Evolutionary conservation across 2,329 filamentous ascomycete genomes (phyloP), one percentile per base, ranked within the genome.

Genomic region (Calonectria hawksworthii): DNA sequence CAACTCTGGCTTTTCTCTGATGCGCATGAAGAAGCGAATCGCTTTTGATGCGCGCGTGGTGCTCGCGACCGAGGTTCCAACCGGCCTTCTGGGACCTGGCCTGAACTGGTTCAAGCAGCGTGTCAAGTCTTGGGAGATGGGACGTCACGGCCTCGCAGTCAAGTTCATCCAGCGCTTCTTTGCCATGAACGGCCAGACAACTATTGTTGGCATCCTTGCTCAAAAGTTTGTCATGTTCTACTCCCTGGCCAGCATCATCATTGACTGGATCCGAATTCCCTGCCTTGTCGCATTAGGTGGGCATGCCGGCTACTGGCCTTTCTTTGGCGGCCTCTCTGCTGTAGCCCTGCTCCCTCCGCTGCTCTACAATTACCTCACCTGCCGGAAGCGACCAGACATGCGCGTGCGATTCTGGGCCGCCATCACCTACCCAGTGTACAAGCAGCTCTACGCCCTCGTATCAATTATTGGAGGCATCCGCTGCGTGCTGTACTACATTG

Each of bases 81-180:
- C 41, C 11, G 70, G 68, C 18, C 63, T 77, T 1, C 54, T 77
- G 11, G 76, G 76, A 1, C 73, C 76, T 2, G 75, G 73, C 0
- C 2, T 77, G n/a, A 77, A 77, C 47, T 77, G 75, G 76, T 77
- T 72, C 68, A 77, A 77, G 32, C 76, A 77, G 47, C 59, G 76
- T n/a, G 65, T 77, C 67, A 75, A 71, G 67, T 77, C 76, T 2
- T 77, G 76, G 76, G 75, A 77, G 23, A 77, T 77, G 70, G 75
- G 76, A 18, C 68, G 76, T 0, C 76, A 77, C 68, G 76, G 65
- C 9, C 65, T 73, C 16, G n/a, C 67, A 2, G 59, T 73, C 23
- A 73, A 66, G 32, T 65, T 73, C 23, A 50, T 73, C 34, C 64
- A 54, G 21, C 70, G 64, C n/a, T 54, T 73, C 23, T 59, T 73